These are phyloP conservation scores for Agrostemma githago DNA, from an alignment of 148 eudicot genomes.

Conservation along the genomic window DNA sequence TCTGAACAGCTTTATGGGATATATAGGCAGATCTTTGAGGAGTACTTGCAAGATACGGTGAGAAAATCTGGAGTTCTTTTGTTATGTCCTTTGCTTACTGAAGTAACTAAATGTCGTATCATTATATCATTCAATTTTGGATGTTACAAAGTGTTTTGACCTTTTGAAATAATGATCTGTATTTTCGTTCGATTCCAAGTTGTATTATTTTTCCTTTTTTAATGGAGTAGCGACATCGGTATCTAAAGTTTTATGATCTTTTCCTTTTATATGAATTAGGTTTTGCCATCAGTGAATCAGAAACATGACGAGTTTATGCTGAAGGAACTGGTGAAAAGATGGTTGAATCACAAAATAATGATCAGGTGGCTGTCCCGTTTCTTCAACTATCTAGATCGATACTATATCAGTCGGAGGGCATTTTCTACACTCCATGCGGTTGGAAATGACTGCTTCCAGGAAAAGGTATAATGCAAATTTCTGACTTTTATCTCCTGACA, in stretches of 20 bases:
- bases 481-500: neutral
- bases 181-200: too few relatives aligned
- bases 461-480: slow-evolving; percentile 26
- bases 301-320: slow-evolving; percentile 42
- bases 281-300: slow-evolving; percentile 34
- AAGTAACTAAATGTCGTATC: too few relatives aligned
- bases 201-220: neutral
- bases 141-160: neutral
- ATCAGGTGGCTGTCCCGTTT: slow-evolving; percentile 38
- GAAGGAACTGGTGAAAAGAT: slow-evolving; percentile 37
- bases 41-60: slow-evolving; percentile 31
- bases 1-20: slow-evolving; percentile 31
- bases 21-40: slow-evolving; percentile 28
- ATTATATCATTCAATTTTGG: too few relatives aligned
- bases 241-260: neutral
- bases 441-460: slow-evolving; percentile 36
- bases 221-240: neutral
- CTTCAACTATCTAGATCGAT: slow-evolving; percentile 38
- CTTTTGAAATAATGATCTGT: too few relatives aligned
- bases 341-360: slow-evolving; percentile 44
- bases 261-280: slow-evolving; percentile 11
- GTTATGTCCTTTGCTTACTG: too few relatives aligned
- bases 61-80: slow-evolving; percentile 8
- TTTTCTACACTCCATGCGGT: slow-evolving; percentile 31
- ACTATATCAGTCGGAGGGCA: slow-evolving; percentile 27